Conservation (phyloP, 805 yeast genomes). For the Candida khao-thaluensis region DNA sequence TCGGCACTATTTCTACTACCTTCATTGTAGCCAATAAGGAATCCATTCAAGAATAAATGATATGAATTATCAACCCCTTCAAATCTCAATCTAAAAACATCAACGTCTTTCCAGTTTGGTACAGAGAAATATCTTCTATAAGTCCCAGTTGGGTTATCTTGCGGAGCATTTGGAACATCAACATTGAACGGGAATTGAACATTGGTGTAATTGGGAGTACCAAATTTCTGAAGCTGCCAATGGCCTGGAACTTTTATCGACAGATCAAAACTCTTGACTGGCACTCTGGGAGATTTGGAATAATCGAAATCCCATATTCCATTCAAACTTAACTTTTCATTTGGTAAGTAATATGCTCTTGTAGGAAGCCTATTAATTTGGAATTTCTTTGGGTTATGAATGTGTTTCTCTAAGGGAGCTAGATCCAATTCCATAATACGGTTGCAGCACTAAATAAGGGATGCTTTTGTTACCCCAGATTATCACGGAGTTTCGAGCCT, state of each 20-base stretch:
- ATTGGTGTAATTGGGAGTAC: slow-evolving; percentile 36
- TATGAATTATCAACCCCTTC: slow-evolving; percentile 38
- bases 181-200: slow-evolving; percentile 28
- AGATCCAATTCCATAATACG: not conserved
- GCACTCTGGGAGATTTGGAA: slow-evolving; percentile 11
- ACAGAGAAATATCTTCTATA: slow-evolving; percentile 25
- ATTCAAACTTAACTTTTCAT: slow-evolving; percentile 12
- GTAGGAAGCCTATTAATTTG: slow-evolving; percentile 11
- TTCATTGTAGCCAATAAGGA: slow-evolving; percentile 28
- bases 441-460: too few species aligned
- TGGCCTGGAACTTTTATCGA: slow-evolving; percentile 28
- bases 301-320: slow-evolving; percentile 18
- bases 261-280: slow-evolving; percentile 9
- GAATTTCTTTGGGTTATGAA: not conserved
- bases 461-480: too few species aligned
- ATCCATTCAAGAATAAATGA: slow-evolving; percentile 31
- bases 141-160: slow-evolving; percentile 30
- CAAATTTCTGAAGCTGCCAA: slow-evolving; percentile 37
- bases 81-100: slow-evolving; percentile 24
- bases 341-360: slow-evolving; percentile 18
- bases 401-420: not conserved
- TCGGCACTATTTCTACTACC: slow-evolving; percentile 35
- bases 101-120: slow-evolving; percentile 10
- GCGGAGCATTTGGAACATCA: slow-evolving; percentile 33
- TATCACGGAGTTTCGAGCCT: too few species aligned